Evolutionary conservation across 768 basidiomycete genomes (phyloP), one percentile per base, ranked within the genome.

Genomic region (Sporobolomyces phaffii): DNA sequence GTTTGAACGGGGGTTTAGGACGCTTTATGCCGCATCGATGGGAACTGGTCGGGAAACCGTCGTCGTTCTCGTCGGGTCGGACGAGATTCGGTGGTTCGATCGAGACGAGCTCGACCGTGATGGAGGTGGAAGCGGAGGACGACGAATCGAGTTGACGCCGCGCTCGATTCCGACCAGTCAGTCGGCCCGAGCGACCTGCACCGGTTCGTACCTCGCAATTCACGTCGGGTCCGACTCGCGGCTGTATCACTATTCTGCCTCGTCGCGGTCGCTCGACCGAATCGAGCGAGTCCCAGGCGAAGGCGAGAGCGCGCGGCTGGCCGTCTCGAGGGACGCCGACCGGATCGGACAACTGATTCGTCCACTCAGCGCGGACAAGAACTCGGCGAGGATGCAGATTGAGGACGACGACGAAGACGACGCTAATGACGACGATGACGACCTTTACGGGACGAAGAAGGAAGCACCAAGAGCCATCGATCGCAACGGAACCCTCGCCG

Each of bases 371-470:
- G 18, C 20, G 38, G 38, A 9, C 36, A 22, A 5, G 54, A 10
- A 13, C 18, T 6, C 20, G 53, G 33, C 17, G 24, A n/a, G 10
- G 40, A 31, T 13, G 17, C 14, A 26, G n/a, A 29, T 28, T 38
- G 38, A 17, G 22, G 60, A 54, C 36, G 68, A 69, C 8, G 63
- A 65, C 20, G 56, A 64, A 6, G 68, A 69, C 29, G 64, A 65
- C n/a, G n/a, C n/a, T n/a, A n/a, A 69, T 4, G 63, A 65, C 20
- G 56, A 64, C 3, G 68, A 69, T n/a, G 64, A 65, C 4, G 69
- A 66, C 18, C 38, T 71, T 31, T 71, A 71, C 24, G 61, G 57
- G 22, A 33, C 29, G 40, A n/a, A n/a, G n/a, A n/a, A n/a, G n/a
- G n/a, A n/a, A n/a, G n/a, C n/a, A n/a, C n/a, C n/a, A n/a, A n/a